Evolutionary conservation across 805 yeast species (phyloP).

Genomic region (Ogataea trehalophila): DNA sequence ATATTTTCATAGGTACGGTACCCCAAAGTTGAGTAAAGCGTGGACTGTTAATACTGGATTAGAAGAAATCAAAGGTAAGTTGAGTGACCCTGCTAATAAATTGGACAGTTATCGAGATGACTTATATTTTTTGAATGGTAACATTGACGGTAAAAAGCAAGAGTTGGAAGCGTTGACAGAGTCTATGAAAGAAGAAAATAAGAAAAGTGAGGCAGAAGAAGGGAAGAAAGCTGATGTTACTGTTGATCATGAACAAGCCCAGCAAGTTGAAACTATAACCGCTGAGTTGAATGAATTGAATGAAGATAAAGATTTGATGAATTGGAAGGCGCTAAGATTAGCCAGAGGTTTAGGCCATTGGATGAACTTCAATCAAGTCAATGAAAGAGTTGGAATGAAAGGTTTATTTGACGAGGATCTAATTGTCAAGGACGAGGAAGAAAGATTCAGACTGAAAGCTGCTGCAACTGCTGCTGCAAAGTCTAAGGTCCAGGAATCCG

Average conservation of each 20-base stretch:
- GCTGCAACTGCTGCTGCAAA: no score
- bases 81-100: conserved; percentile 9
- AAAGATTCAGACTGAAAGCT: no score
- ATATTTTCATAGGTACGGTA: conserved; percentile 25
- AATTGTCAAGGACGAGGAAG: conserved; percentile 6
- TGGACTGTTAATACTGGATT: conserved; percentile 27
- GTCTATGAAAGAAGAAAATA: background rate
- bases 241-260: no score
- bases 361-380: conserved; percentile 11
- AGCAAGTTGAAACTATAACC: no score
- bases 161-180: background rate
- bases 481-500: no score
- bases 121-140: conserved; percentile 24
- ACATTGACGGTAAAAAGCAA: conserved; percentile 8
- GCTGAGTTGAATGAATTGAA: conserved; percentile 2
- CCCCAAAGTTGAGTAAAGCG: conserved; percentile 23
- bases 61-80: conserved; percentile 9
- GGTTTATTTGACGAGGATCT: conserved; percentile 10
- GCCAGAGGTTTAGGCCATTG: conserved; percentile 16
- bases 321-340: conserved; percentile 25
- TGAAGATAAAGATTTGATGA: conserved; percentile 14
- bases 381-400: conserved; percentile 14
- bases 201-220: background rate
- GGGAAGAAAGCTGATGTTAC: background rate
- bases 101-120: conserved; percentile 27